These are phyloP conservation scores for Triglochin maritima DNA, from an alignment of 106 monocot genomes.

Conservation along the genomic window DNA sequence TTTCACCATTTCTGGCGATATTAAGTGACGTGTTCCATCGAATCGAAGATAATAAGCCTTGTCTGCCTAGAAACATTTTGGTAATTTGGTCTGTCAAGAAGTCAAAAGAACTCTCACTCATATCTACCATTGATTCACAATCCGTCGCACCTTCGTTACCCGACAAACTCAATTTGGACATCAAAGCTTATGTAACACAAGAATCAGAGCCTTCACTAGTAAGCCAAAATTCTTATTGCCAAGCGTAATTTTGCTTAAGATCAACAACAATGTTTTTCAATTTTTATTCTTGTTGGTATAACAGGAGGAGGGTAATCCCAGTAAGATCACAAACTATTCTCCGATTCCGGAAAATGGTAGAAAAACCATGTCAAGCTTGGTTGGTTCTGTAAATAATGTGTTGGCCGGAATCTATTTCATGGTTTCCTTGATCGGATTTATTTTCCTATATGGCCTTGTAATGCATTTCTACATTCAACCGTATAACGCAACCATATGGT, in stretches of 20 bases:
- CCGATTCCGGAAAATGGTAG: constrained; percentile 21
- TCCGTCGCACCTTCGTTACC: constrained; percentile 34
- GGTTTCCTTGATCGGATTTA: constrained; percentile 50
- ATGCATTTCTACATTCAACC: constrained; percentile 46
- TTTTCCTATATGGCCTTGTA: constrained; percentile 32
- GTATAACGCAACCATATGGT: constrained; percentile 54
- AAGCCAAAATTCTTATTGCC: constrained; percentile 1
- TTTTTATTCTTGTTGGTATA: not conserved
- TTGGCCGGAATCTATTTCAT: constrained; percentile 56
- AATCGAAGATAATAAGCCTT: constrained; percentile 33
- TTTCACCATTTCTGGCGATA: constrained; percentile 90
- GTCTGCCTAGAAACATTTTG: constrained; percentile 62
- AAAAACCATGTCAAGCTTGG: constrained; percentile 54
- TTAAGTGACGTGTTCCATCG: constrained; percentile 76
- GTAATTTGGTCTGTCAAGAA: constrained; percentile 91
- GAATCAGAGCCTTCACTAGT: constrained; percentile 73
- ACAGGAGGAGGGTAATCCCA: constrained; percentile 61
- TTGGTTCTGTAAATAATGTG: constrained; percentile 64
- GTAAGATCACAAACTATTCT: constrained; percentile 1
- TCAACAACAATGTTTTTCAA: not conserved
- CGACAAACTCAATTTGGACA: constrained; percentile 50
- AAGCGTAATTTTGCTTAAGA: not conserved
- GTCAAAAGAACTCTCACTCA: constrained; percentile 73
- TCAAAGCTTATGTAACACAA: constrained; percentile 81
- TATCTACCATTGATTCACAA: constrained; percentile 43